Conservation (phyloP, 306 rosid genomes). For the Cicer arietinum region DNA sequence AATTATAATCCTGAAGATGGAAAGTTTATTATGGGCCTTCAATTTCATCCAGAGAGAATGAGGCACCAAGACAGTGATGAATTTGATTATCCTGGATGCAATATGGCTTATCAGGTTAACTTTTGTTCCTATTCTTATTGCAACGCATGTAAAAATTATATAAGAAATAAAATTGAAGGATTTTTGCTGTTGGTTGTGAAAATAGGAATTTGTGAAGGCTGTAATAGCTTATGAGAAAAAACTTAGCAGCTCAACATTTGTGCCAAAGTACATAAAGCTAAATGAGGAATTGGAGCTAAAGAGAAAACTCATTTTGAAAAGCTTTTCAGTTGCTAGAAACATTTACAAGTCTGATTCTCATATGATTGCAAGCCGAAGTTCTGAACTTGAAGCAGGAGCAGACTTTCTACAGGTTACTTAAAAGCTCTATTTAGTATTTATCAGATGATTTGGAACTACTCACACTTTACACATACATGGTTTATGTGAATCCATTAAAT, state of each 20-base stretch:
- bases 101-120: constrained; percentile 49
- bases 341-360: constrained; percentile 35
- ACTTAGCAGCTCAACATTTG: constrained; percentile 31
- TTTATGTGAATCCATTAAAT: constrained; percentile 9
- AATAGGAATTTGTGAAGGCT: constrained; percentile 58
- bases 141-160: not conserved
- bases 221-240: constrained; percentile 51
- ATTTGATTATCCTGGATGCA: constrained; percentile 53
- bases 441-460: not conserved
- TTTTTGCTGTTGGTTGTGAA: constrained; percentile 25
- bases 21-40: constrained; percentile 53
- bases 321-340: constrained; percentile 50
- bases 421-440: constrained; percentile 7
- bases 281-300: constrained; percentile 39
- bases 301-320: constrained; percentile 44
- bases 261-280: constrained; percentile 45
- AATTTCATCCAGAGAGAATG: constrained; percentile 61
- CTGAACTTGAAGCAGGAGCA: constrained; percentile 45
- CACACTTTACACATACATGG: not conserved
- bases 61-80: constrained; percentile 35
- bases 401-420: constrained; percentile 44
- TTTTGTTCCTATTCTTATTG: constrained; percentile 2
- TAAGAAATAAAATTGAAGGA: not conserved
- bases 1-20: constrained; percentile 48
- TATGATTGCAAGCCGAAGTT: constrained; percentile 1